Conservation (phyloP, 2,329 filamentous ascomycete genomes). For the Sporothrix humicola region DNA sequence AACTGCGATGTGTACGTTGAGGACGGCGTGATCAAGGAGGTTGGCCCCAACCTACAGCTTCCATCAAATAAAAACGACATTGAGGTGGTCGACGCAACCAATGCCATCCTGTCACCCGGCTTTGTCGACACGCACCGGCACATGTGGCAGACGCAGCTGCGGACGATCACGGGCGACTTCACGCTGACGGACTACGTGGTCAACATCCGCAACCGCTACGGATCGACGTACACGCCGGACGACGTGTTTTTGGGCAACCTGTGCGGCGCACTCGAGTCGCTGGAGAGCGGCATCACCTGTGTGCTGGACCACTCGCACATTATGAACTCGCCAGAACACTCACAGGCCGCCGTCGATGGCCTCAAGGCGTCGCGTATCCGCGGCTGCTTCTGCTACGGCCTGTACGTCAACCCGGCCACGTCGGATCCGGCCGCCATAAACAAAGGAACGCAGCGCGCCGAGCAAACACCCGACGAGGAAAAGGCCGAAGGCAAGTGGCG, state of each 20-base stretch:
- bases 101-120: slow-evolving; percentile 3
- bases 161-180: slow-evolving; percentile 19
- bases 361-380: slow-evolving; percentile 20
- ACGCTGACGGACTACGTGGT: slow-evolving; percentile 22
- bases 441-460: slow-evolving; percentile 17
- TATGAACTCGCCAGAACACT: slow-evolving; percentile 24
- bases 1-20: slow-evolving; percentile 11
- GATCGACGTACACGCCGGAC: slow-evolving; percentile 21
- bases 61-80: not conserved
- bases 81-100: slow-evolving; percentile 6
- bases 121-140: slow-evolving; percentile 15
- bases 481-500: slow-evolving; percentile 15
- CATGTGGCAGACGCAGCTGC: slow-evolving; percentile 21
- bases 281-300: slow-evolving; percentile 26
- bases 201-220: slow-evolving; percentile 20
- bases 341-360: not conserved
- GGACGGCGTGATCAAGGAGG: slow-evolving; percentile 12
- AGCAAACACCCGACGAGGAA: slow-evolving; percentile 13
- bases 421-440: not conserved
- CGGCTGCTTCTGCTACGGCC: slow-evolving; percentile 18
- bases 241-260: slow-evolving; percentile 28
- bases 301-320: slow-evolving; percentile 29
- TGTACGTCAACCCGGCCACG: slow-evolving; percentile 1
- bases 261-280: slow-evolving; percentile 19
- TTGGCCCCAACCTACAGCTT: slow-evolving; percentile 1